Evolutionary conservation across 1,284 basidiomycete species (phyloP).

Genomic region (Ganoderma leucocontextum): DNA sequence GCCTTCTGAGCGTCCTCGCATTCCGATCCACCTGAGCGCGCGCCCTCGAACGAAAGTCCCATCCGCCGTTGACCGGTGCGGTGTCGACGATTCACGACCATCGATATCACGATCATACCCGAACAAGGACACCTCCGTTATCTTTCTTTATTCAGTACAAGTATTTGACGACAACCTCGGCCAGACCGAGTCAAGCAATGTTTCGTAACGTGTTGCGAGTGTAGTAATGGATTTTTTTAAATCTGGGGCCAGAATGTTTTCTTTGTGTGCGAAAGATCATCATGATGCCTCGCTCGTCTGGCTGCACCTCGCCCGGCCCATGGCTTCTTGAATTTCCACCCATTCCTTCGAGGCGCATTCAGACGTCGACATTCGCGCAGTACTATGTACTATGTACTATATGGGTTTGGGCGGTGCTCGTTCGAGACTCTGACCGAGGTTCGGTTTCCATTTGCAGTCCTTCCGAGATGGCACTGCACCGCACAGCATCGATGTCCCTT

Average conservation of each 20-base stretch:
- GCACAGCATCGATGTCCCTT: too few relatives aligned
- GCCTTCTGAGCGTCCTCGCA: slow-evolving; percentile 12
- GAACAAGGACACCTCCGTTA: not conserved
- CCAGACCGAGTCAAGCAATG: not conserved
- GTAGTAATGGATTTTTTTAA: slow-evolving; percentile 9
- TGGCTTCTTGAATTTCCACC: too few relatives aligned
- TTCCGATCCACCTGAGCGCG: not conserved
- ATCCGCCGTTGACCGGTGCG: not conserved
- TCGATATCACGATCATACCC: slow-evolving; percentile 9
- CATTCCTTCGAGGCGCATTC: too few relatives aligned
- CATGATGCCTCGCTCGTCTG: too few relatives aligned
- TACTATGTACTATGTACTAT: too few relatives aligned
- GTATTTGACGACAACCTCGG: not conserved
- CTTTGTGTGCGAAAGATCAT: too few relatives aligned
- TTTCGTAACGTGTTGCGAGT: slow-evolving; percentile 11
- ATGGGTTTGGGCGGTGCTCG: too few relatives aligned
- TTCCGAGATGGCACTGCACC: too few relatives aligned
- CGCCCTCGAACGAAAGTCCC: not conserved
- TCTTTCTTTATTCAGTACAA: not conserved
- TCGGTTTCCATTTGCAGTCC: too few relatives aligned
- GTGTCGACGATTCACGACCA: slow-evolving; percentile 1
- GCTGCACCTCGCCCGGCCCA: too few relatives aligned
- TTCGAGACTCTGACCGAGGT: too few relatives aligned
- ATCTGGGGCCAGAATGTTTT: not conserved
- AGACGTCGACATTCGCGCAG: too few relatives aligned